Evolutionary conservation across 2,329 filamentous ascomycete species (phyloP), one percentile per base, ranked within the genome.

Genomic region (Sporothrix curviconia): DNA sequence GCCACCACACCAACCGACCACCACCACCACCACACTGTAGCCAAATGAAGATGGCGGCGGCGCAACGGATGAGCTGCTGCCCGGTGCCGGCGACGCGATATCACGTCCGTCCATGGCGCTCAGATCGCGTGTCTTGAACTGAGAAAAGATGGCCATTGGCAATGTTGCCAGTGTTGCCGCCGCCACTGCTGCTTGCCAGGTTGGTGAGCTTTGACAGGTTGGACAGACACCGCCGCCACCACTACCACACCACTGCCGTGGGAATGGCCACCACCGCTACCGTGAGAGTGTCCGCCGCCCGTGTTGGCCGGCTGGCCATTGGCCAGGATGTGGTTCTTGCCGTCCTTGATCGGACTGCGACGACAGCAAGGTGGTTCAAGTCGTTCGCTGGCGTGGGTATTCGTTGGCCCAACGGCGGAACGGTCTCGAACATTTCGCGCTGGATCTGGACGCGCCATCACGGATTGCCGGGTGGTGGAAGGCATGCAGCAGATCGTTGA

Each of bases 381-480:
- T 84, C 79, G 54, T 82, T n/a, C n/a, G 75, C 43, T 84, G 83
- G 61, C 87, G 84, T 3, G 84, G 78, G 58, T 86, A 80, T 63
- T 85, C 81, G 51, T 89, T 80, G 0, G 83, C 86, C 92, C 92
- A 99, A 59, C 81, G 79, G 65, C 88, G 82, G 2, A n/a, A 99
- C 90, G 0, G 88, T 90, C 56, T 84, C 79, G 73, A 89, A 97
- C 94, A 99, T 99, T 54, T 85, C 85, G 44, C 83, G 81, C 63
- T 97, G 94, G 28, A 94, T 85, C 68, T 95, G 89, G 58, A 89
- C 76, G 57, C 78, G 77, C 56, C 84, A 64, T 94, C 82, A 24
- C 92, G 86, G 30, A 90, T 76, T 7, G 88, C 87, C 1, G 94
- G 94, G 68, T 99, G 94, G 70, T 99, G 94, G 75, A 97, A 95